Evolutionary conservation across 78 protist species (phyloP).

Genomic region (Dictyostelium brefeldianum): DNA sequence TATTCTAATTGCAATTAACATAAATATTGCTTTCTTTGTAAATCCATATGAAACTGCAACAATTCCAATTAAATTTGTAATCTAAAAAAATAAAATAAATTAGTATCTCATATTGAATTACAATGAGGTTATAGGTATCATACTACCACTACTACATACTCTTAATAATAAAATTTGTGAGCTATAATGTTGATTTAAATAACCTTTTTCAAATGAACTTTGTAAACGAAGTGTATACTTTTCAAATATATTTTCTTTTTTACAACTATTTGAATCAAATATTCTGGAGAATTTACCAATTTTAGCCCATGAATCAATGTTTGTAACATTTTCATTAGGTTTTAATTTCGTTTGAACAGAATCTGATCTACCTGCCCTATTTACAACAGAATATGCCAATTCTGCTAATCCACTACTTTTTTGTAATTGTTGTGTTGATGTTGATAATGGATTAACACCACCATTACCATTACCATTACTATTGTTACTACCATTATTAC

Average conservation of each 20-base stretch:
- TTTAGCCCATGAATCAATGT: conserved; percentile 12
- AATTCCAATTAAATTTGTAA: conserved; percentile 68
- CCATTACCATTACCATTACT: background rate
- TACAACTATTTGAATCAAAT: background rate
- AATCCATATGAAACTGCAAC: conserved; percentile 69
- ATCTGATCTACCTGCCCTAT: conserved; percentile 23
- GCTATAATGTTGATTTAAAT: conserved; percentile 36
- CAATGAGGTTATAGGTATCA: background rate
- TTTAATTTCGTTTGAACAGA: conserved; percentile 16
- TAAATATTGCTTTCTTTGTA: conserved; percentile 52
- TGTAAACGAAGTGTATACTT: conserved; percentile 58
- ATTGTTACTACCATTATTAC: background rate
- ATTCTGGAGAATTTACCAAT: background rate
- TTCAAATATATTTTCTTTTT: conserved; percentile 46
- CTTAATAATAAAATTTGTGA: conserved; percentile 64
- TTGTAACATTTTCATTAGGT: background rate
- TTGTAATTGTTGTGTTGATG: conserved; percentile 1
- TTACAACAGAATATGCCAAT: background rate
- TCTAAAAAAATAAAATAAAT: background rate
- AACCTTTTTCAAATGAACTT: conserved; percentile 42
- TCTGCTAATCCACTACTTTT: conserved; percentile 12
- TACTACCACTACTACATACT: too few species aligned
- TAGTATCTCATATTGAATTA: background rate
- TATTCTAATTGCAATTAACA: conserved; percentile 67
- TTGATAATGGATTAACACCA: background rate